Evolutionary conservation across 495 filamentous ascomycete species (phyloP).

Genomic region (Tetracladium setigerum): DNA sequence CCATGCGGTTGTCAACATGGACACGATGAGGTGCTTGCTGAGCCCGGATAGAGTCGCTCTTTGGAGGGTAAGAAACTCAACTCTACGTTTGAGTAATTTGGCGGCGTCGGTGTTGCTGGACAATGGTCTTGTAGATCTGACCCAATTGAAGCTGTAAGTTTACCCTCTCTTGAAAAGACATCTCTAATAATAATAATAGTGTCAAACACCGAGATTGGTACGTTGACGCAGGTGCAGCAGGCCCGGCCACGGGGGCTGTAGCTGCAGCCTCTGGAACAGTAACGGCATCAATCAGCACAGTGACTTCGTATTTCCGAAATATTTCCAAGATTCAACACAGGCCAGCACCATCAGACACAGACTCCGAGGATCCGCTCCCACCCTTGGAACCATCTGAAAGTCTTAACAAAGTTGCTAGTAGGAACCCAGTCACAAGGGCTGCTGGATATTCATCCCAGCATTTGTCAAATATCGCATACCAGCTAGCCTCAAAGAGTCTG

Average conservation of each 20-base stretch:
- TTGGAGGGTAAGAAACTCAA: slow-evolving; percentile 35
- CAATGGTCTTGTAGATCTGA: slow-evolving; percentile 36
- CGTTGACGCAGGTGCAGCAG: slow-evolving; percentile 47
- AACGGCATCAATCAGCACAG: slow-evolving; percentile 50
- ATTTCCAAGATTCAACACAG: slow-evolving; percentile 37
- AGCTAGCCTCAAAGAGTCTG: slow-evolving; percentile 15
- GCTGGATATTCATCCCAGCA: slow-evolving; percentile 9
- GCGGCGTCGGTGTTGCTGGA: slow-evolving; percentile 56
- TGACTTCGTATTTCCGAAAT: slow-evolving; percentile 54
- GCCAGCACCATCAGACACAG: background rate
- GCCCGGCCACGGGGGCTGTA: slow-evolving; percentile 47
- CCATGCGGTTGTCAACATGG: slow-evolving; percentile 12
- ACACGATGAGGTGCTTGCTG: slow-evolving; percentile 18
- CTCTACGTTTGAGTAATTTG: slow-evolving; percentile 58
- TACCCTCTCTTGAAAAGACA: background rate
- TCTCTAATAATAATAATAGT: slow-evolving; percentile 20
- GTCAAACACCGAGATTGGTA: slow-evolving; percentile 49
- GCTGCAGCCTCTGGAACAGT: slow-evolving; percentile 55
- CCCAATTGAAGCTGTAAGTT: slow-evolving; percentile 43
- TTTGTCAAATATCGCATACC: slow-evolving; percentile 16
- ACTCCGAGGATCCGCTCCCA: background rate
- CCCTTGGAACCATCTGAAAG: slow-evolving; percentile 1
- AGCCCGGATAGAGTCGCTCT: slow-evolving; percentile 19
- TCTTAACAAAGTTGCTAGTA: slow-evolving; percentile 7
- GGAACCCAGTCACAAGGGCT: slow-evolving; percentile 8